Conservation (phyloP, 2,329 filamentous ascomycete genomes). For the Ascochyta viciae-villosae region DNA sequence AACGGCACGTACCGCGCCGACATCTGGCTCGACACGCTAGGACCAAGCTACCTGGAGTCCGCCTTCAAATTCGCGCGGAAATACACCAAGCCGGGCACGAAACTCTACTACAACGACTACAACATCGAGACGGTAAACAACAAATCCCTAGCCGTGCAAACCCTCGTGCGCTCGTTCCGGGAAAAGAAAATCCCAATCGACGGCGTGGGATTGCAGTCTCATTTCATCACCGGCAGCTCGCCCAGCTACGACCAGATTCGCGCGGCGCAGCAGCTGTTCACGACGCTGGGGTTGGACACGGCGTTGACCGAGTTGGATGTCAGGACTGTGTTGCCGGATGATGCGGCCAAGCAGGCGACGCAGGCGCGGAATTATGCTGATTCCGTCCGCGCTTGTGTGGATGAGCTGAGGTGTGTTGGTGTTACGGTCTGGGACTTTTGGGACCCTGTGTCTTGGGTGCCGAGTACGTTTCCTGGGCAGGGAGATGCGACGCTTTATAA, state of each 20-base stretch:
- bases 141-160: conserved; percentile 48
- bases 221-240: conserved; percentile 64
- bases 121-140: conserved; percentile 65
- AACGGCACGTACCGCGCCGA: conserved; percentile 61
- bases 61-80: conserved; percentile 63
- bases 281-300: conserved; percentile 61
- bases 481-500: conserved; percentile 46
- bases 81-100: conserved; percentile 62
- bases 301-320: conserved; percentile 70
- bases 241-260: conserved; percentile 55
- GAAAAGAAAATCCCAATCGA: conserved; percentile 60
- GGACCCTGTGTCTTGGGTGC: conserved; percentile 51
- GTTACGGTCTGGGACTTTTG: conserved; percentile 54
- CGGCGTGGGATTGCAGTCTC: conserved; percentile 68
- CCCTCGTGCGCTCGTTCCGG: conserved; percentile 43
- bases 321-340: conserved; percentile 56
- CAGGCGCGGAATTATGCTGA: conserved; percentile 59
- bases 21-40: conserved; percentile 64
- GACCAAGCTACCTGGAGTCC: conserved; percentile 63
- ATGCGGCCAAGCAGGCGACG: conserved; percentile 48
- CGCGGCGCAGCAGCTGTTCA: conserved; percentile 59
- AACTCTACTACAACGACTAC: conserved; percentile 71
- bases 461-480: conserved; percentile 45
- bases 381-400: conserved; percentile 46
- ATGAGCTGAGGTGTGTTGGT: conserved; percentile 47